Evolutionary conservation across 306 rosid genomes (phyloP).

Genomic region (Quercus variabilis): DNA sequence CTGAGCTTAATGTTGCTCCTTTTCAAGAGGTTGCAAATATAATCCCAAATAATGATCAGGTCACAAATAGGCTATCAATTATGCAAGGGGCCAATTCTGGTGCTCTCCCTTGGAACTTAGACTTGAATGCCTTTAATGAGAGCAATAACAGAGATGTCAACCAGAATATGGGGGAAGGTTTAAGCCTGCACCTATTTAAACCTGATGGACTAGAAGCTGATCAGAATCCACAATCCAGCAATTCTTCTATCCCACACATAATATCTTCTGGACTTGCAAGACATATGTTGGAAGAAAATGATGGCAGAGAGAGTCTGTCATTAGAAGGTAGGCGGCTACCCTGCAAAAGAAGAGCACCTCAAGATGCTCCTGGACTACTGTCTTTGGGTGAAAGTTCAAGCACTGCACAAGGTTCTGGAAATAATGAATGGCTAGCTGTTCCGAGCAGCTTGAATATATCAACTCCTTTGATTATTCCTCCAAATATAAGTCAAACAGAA

Average conservation of each 20-base stretch:
- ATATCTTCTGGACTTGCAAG: not conserved
- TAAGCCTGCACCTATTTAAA: not conserved
- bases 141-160: not conserved
- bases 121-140: not conserved
- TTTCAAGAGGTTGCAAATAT: not conserved
- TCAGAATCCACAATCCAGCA: not conserved
- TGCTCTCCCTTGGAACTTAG: not conserved
- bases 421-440: not conserved
- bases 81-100: not conserved
- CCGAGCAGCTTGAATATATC: not conserved
- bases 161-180: not conserved
- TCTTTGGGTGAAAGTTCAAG: constrained; percentile 19
- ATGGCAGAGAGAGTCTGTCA: not conserved
- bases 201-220: not conserved
- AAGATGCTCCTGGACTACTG: constrained; percentile 4
- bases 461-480: not conserved
- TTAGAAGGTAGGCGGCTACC: not conserved
- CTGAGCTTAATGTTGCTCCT: not conserved
- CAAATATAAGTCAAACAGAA: not conserved
- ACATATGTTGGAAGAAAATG: constrained; percentile 3
- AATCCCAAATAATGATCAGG: not conserved
- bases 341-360: constrained; percentile 13
- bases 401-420: not conserved
- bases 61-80: not conserved
- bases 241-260: not conserved